Evolutionary conservation across 1,284 basidiomycete genomes (phyloP), one percentile per base, ranked within the genome.

Genomic region (Lentinus polychrous): DNA sequence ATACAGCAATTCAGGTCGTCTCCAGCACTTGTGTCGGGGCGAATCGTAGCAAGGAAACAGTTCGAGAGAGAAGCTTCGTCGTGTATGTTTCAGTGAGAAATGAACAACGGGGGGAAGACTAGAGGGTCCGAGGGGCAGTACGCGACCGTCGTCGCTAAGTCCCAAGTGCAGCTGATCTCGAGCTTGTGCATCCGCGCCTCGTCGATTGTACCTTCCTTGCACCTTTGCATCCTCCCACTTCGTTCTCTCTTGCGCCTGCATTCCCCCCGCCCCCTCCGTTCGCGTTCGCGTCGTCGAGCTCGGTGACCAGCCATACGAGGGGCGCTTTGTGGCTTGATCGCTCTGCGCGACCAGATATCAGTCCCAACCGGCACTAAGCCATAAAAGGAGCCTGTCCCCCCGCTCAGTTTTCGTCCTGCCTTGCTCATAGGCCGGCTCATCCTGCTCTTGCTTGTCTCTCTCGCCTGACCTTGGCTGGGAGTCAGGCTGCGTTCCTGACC

Each of bases 301-400:
- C 7, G 35, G n/a, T n/a, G n/a, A n/a, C n/a, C n/a, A n/a, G 5
- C n/a, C 7, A 18, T 7, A 18, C 35, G 14, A n/a, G 35, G 18
- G 35, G 18, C 35, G 35, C 35, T 12, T 40, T 40, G 39, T 40
- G 39, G 39, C 39, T 40, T 40, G 39, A 40, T 40, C 10, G 27
- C 39, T 40, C 39, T 15, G 8, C 18, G 17, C 12, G 17, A 20
- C 39, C 20, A 12, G 10, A 15, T 20, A 40, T 40, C 39, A 40
- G 12, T 23, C 17, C 39, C 17, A 40, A 7, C 22, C 39, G 39
- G 27, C n/a, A 22, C 39, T 40, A 40, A 27, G 39, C 39, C 20
- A 40, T 47, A 47, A 39, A 31, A 39, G 36, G 45, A n/a, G 8
- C 35, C 20, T 17, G 39, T 17, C 39, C 45, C 39, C 45, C 24